Conservation (phyloP, 805 yeast genomes). For the Grigorovia jiainica region DNA sequence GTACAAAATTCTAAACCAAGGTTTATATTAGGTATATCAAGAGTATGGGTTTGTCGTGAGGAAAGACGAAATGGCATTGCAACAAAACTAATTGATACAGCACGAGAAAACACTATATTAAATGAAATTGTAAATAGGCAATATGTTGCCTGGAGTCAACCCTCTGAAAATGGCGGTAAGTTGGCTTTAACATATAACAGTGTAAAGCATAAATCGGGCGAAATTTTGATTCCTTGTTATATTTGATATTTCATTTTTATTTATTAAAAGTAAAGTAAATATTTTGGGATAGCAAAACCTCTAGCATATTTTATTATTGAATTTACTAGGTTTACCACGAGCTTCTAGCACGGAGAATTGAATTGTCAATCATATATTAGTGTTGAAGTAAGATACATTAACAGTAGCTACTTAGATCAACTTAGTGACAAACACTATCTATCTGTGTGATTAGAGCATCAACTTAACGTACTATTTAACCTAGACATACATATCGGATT, state of each 20-base stretch:
- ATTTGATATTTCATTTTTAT: conserved; percentile 9
- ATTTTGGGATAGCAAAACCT: not conserved
- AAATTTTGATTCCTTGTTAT: conserved; percentile 26
- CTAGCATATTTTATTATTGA: too few relatives aligned
- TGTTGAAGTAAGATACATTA: too few relatives aligned
- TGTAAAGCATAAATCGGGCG: conserved; percentile 35
- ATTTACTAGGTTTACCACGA: too few relatives aligned
- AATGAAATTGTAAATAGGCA: conserved; percentile 36
- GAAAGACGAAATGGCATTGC: conserved; percentile 47
- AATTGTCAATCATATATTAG: too few relatives aligned
- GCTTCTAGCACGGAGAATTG: too few relatives aligned
- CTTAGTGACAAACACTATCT: too few relatives aligned
- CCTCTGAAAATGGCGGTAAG: conserved; percentile 54
- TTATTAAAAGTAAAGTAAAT: not conserved
- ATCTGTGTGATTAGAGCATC: too few relatives aligned
- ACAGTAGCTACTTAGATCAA: too few relatives aligned
- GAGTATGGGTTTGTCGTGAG: conserved; percentile 38
- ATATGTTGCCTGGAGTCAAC: conserved; percentile 64
- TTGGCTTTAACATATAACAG: conserved; percentile 51
- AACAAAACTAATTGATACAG: conserved; percentile 33
- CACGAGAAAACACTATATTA: conserved; percentile 37
- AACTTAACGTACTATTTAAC: too few relatives aligned
- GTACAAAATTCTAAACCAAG: conserved; percentile 39
- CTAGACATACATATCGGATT: too few relatives aligned
- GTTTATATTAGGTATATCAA: conserved; percentile 38